Conservation (phyloP, 2,329 filamentous ascomycete species). For the Grosmannia clavigera region DNA sequence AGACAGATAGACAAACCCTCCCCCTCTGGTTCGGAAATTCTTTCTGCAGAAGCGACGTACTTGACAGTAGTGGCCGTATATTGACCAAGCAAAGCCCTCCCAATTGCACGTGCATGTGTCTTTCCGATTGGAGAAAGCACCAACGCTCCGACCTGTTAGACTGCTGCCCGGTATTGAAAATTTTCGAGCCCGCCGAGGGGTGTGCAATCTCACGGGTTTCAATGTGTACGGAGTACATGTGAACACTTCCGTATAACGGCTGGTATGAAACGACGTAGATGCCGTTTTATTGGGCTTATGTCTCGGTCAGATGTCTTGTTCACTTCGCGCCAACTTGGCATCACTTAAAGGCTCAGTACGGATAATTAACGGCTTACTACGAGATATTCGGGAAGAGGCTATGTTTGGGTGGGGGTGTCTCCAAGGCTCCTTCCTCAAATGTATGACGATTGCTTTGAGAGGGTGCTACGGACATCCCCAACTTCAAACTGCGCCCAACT, state of each 20-base stretch:
- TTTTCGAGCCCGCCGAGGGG: background rate
- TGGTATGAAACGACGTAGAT: background rate
- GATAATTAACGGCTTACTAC: no score
- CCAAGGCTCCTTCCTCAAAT: background rate
- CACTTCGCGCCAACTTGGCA: background rate
- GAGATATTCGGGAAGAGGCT: no score
- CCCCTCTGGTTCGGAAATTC: background rate
- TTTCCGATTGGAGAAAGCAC: background rate
- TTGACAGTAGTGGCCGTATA: background rate
- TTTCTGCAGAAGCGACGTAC: background rate
- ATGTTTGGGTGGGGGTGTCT: background rate
- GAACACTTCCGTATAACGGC: background rate
- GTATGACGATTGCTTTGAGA: background rate
- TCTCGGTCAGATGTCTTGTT: background rate
- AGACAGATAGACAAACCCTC: background rate
- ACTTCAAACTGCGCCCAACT: background rate
- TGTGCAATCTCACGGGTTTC: background rate
- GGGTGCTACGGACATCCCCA: background rate
- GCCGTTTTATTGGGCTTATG: background rate
- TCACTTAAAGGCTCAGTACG: background rate
- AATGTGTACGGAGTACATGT: background rate
- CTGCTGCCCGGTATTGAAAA: background rate
- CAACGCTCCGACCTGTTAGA: background rate
- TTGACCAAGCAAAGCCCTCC: background rate
- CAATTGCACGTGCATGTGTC: background rate